Conservation (phyloP, 2,329 filamentous ascomycete species). For the Teratosphaeria viscida region DNA sequence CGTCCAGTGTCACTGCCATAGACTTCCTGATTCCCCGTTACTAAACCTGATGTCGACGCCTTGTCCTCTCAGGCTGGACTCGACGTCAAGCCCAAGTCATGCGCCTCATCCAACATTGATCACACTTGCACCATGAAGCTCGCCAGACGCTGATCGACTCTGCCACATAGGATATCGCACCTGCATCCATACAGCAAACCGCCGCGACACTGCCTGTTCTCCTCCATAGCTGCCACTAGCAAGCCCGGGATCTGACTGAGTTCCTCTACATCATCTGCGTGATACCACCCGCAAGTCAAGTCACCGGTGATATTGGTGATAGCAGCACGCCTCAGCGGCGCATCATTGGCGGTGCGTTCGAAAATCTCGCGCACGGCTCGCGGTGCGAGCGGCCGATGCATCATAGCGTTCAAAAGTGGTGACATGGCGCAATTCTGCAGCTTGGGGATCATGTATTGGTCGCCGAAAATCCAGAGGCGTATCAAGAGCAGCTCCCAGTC, state of each 20-base stretch:
- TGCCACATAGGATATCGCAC: not conserved
- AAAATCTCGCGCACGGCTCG: not conserved
- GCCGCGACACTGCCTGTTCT: not conserved
- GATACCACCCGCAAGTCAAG: not conserved
- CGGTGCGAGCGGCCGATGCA: not conserved
- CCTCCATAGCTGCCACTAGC: not conserved
- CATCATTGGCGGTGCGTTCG: not conserved
- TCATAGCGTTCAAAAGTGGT: not conserved
- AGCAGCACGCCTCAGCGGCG: not conserved
- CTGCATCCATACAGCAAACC: not conserved
- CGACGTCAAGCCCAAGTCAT: not conserved
- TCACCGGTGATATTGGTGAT: not conserved
- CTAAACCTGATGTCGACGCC: not conserved
- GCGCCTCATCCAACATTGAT: not conserved
- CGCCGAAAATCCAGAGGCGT: not conserved
- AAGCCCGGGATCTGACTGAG: not conserved
- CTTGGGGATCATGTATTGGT: not conserved
- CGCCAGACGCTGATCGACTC: not conserved
- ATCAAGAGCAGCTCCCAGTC: not conserved
- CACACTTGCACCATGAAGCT: not conserved
- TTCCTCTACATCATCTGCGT: not conserved
- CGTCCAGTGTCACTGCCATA: not conserved
- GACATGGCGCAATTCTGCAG: not conserved
- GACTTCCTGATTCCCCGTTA: not conserved
- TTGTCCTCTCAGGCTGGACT: not conserved